These are phyloP conservation scores for Yamadazyma friedrichii DNA, from an alignment of 1,139 yeast genomes.

Conservation along the genomic window DNA sequence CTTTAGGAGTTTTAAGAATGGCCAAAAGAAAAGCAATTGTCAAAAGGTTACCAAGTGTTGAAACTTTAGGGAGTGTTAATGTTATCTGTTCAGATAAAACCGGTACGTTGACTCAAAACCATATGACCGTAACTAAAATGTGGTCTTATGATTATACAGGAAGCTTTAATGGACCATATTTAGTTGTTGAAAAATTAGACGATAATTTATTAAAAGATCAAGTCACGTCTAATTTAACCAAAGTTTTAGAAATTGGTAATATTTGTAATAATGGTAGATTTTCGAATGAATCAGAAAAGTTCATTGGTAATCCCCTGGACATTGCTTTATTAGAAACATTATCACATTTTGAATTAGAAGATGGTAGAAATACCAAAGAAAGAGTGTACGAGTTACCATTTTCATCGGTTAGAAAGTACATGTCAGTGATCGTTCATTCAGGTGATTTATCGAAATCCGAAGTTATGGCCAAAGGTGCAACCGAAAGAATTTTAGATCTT, in stretches of 20 bases:
- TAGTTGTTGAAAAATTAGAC: slow-evolving; percentile 49
- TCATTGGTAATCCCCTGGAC: slow-evolving; percentile 91
- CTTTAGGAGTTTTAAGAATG: slow-evolving; percentile 93
- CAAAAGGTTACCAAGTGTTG: slow-evolving; percentile 89
- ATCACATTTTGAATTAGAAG: slow-evolving; percentile 68
- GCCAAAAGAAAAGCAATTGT: slow-evolving; percentile 92
- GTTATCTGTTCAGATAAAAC: slow-evolving; percentile 95
- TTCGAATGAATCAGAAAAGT: slow-evolving; percentile 68
- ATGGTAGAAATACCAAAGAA: slow-evolving; percentile 57
- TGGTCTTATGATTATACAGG: slow-evolving; percentile 78
- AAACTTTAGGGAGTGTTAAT: slow-evolving; percentile 91
- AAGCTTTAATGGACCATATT: slow-evolving; percentile 43
- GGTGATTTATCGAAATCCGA: slow-evolving; percentile 57
- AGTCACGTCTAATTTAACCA: slow-evolving; percentile 51
- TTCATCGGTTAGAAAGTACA: slow-evolving; percentile 78
- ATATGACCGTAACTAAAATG: slow-evolving; percentile 84
- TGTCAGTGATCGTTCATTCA: slow-evolving; percentile 71
- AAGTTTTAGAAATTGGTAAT: slow-evolving; percentile 65
- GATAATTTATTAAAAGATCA: slow-evolving; percentile 40
- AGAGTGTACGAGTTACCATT: slow-evolving; percentile 79
- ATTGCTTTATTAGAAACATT: slow-evolving; percentile 81
- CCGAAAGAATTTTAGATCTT: slow-evolving; percentile 66
- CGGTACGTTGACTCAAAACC: slow-evolving; percentile 92
- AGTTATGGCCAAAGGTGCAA: slow-evolving; percentile 85
- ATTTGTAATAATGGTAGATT: slow-evolving; percentile 79